phyloP scores from a whole-genome alignment of 129 eudicot genomes.

The Tagetes patula region DNA sequence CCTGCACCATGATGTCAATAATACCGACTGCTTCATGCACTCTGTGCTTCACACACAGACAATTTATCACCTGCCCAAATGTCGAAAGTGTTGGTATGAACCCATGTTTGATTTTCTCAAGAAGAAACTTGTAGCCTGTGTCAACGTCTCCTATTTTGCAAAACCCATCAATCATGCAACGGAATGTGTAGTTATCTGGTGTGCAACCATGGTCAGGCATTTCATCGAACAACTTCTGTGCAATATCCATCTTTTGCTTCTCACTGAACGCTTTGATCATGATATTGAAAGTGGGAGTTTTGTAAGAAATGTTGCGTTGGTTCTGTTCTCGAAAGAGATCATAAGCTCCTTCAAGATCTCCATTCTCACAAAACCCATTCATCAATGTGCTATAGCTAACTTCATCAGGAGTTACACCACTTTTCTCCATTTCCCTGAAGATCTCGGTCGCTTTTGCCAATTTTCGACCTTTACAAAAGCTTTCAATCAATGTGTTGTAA shows the following conservation, averaged over 20 bases:
- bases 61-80: slow-evolving; percentile 80
- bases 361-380: slow-evolving; percentile 70
- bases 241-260: slow-evolving; percentile 59
- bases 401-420: slow-evolving; percentile 63
- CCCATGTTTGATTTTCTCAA: slow-evolving; percentile 48
- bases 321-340: slow-evolving; percentile 52
- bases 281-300: slow-evolving; percentile 71
- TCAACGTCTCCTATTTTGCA: slow-evolving; percentile 71
- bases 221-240: slow-evolving; percentile 56
- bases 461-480: slow-evolving; percentile 69
- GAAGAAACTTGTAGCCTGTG: slow-evolving; percentile 53
- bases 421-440: slow-evolving; percentile 59
- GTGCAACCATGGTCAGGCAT: slow-evolving; percentile 53
- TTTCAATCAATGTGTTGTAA: slow-evolving; percentile 78
- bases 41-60: slow-evolving; percentile 66
- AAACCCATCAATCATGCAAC: slow-evolving; percentile 87
- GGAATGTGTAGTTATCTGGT: slow-evolving; percentile 69
- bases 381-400: slow-evolving; percentile 74
- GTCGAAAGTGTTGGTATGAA: slow-evolving; percentile 66
- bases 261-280: slow-evolving; percentile 66
- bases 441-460: slow-evolving; percentile 52
- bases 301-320: slow-evolving; percentile 46
- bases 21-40: slow-evolving; percentile 72
- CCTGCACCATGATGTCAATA: slow-evolving; percentile 62
- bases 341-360: slow-evolving; percentile 65